Percentiles rank a stretch among this genome's conserved stretches.
Conservation (phyloP, 257 asterid genomes). For the Plectranthus barbatus region DNA sequence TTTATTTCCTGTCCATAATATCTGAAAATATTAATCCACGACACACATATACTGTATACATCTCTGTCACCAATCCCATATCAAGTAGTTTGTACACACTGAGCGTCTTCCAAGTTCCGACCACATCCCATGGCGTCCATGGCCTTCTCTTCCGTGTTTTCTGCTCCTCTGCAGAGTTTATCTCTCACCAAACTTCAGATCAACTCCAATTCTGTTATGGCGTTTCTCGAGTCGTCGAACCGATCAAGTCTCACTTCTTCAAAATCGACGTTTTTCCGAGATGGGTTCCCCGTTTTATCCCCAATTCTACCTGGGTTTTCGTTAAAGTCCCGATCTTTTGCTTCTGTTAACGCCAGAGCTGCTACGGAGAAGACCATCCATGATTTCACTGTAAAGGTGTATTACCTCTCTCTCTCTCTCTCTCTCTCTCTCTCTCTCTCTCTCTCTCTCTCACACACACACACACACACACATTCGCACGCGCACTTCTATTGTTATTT, state of each 20-base stretch:
- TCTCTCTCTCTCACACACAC: neutral
- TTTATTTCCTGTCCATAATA: neutral
- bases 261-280: conserved; percentile 43
- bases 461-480: neutral
- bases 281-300: conserved; percentile 41
- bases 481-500: neutral
- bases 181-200: conserved; percentile 25
- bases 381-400: conserved; percentile 82
- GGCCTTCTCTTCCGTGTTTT: conserved; percentile 49
- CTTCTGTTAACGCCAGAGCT: conserved; percentile 59
- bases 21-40: neutral
- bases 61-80: neutral
- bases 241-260: conserved; percentile 34
- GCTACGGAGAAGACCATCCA: conserved; percentile 70
- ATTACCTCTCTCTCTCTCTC: neutral
- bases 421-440: neutral
- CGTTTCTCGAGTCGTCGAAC: conserved; percentile 26
- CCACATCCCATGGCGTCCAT: conserved; percentile 27
- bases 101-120: neutral
- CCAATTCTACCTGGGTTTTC: conserved; percentile 32
- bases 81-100: neutral
- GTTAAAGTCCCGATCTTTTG: conserved; percentile 38
- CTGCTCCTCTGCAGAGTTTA: conserved; percentile 33
- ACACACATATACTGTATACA: neutral
- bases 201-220: conserved; percentile 22